phyloP scores from a whole-genome alignment of 2,329 filamentous ascomycete genomes.

The Exophiala phaeomuriformis region DNA sequence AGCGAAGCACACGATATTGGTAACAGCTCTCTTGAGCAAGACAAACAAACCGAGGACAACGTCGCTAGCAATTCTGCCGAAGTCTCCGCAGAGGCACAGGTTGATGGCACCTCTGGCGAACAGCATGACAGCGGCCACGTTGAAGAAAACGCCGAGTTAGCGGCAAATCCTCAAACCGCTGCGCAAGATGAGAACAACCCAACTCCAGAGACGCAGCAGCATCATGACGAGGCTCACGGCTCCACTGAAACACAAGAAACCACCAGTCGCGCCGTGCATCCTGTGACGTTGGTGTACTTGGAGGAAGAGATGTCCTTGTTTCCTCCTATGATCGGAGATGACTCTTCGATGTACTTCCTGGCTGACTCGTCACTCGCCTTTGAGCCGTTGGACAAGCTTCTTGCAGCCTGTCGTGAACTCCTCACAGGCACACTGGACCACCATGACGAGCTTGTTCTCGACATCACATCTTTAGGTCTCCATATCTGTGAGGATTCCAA shows the following conservation, averaged over 20 bases:
- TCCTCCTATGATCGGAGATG: conserved; percentile 44
- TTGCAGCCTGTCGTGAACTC: conserved; percentile 46
- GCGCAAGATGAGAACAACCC: neutral
- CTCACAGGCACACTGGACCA: conserved; percentile 50
- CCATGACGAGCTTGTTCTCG: conserved; percentile 52
- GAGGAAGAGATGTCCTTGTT: conserved; percentile 53
- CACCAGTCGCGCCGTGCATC: conserved; percentile 31
- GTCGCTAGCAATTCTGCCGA: neutral
- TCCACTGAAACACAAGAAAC: neutral
- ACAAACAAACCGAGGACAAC: neutral
- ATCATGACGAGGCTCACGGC: neutral
- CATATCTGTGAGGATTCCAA: conserved; percentile 51
- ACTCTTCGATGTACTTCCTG: conserved; percentile 51
- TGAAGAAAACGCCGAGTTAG: neutral
- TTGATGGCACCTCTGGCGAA: neutral
- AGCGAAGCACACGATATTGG: neutral
- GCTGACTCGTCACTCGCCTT: conserved; percentile 50
- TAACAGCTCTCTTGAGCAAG: neutral
- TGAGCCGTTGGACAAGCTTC: conserved; percentile 48
- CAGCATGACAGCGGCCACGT: neutral
- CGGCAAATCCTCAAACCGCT: neutral
- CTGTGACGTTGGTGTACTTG: conserved; percentile 50
- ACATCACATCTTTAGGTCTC: conserved; percentile 49
- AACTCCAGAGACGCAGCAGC: neutral
- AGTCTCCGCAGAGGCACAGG: neutral